Evolutionary conservation across 768 basidiomycete species (phyloP).

Genomic region (Sporobolomyces phaffii): DNA sequence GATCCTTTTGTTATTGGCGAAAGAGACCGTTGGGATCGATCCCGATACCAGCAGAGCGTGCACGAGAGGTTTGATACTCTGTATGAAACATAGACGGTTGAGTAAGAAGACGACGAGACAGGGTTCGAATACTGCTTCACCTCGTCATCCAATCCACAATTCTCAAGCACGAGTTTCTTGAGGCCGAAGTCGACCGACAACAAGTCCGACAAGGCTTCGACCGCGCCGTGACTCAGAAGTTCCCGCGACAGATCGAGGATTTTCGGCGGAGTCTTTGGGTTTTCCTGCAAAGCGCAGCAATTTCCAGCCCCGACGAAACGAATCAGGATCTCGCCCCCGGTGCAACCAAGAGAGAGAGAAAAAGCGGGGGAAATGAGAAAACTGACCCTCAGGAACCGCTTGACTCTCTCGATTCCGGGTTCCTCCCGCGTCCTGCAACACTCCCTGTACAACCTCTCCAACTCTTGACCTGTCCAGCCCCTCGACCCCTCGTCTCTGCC

Average conservation of each 20-base stretch:
- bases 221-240: constrained; percentile 62
- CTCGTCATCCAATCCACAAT: constrained; percentile 78
- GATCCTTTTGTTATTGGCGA: constrained; percentile 78
- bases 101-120: too few species aligned
- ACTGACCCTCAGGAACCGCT: constrained; percentile 26
- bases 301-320: not conserved
- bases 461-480: constrained; percentile 71
- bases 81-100: not conserved
- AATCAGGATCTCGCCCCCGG: too few species aligned
- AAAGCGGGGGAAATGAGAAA: constrained; percentile 1
- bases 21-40: constrained; percentile 70
- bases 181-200: constrained; percentile 90
- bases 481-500: constrained; percentile 44
- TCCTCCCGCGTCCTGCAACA: constrained; percentile 46
- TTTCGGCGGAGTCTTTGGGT: constrained; percentile 55
- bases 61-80: constrained; percentile 81
- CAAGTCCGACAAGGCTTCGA: constrained; percentile 80
- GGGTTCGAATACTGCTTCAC: too few species aligned
- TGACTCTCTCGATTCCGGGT: constrained; percentile 43
- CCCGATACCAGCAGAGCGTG: constrained; percentile 81
- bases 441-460: constrained; percentile 56
- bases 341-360: too few species aligned
- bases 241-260: constrained; percentile 73
- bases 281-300: constrained; percentile 48
- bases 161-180: constrained; percentile 72